phyloP scores from a whole-genome alignment of 768 basidiomycete genomes.

The Amylocystis lapponica region DNA sequence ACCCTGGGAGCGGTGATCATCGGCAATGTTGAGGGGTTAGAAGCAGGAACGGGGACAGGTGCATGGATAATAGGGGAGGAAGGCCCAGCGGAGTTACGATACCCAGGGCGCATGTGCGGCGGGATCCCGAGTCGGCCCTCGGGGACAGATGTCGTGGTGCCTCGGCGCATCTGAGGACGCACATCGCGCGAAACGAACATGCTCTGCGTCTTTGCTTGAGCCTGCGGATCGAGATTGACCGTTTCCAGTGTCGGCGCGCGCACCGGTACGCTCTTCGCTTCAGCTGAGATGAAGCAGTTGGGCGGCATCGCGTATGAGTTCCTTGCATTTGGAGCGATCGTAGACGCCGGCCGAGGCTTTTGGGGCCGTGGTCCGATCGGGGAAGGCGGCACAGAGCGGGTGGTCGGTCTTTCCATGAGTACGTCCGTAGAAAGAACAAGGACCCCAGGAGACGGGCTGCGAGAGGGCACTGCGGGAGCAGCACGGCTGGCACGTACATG shows the following conservation, averaged over 20 bases:
- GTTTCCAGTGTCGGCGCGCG: neutral
- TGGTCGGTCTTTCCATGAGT: constrained; percentile 16
- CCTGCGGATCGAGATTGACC: neutral
- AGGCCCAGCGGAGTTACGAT: constrained; percentile 9
- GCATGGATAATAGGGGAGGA: constrained; percentile 15
- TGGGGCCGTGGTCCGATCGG: constrained; percentile 47
- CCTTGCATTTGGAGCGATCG: constrained; percentile 1
- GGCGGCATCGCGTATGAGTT: constrained; percentile 5
- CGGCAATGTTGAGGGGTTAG: constrained; percentile 23
- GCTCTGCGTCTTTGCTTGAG: neutral
- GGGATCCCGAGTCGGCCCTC: neutral
- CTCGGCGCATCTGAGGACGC: neutral
- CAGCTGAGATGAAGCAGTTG: no score
- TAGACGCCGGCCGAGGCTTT: constrained; percentile 17
- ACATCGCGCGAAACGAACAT: neutral
- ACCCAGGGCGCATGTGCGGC: neutral
- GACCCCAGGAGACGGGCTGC: constrained; percentile 20
- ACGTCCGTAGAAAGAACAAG: constrained; percentile 10
- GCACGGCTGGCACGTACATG: constrained; percentile 21
- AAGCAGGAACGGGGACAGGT: constrained; percentile 15
- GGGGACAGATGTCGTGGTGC: no score
- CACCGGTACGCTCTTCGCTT: neutral
- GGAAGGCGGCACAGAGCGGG: constrained; percentile 40
- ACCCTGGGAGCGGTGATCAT: constrained; percentile 38
- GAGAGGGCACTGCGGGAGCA: constrained; percentile 24